Evolutionary conservation across 1,284 basidiomycete species (phyloP).

Genomic region (Schizophyllum amplum): DNA sequence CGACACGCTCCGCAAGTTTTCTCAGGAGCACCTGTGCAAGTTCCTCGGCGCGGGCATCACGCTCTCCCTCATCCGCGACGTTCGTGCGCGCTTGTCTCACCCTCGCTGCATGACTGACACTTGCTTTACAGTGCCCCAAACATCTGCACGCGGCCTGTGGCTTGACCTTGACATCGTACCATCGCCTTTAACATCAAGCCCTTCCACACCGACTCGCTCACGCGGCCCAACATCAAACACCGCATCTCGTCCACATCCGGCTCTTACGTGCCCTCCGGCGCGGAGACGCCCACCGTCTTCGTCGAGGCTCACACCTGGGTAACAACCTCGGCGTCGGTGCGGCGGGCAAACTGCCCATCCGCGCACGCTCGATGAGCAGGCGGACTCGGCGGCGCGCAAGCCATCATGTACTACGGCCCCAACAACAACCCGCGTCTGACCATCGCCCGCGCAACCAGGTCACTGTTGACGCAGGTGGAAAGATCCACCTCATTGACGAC

Average conservation of each 20-base stretch:
- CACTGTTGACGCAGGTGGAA: conserved; percentile 69
- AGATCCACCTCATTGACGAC: conserved; percentile 74
- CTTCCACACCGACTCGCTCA: conserved; percentile 68
- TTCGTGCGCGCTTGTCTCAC: conserved; percentile 10
- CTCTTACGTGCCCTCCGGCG: conserved; percentile 64
- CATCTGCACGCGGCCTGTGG: conserved; percentile 71
- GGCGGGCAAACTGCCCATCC: conserved; percentile 55
- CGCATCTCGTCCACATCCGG: conserved; percentile 69
- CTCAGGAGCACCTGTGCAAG: conserved; percentile 69
- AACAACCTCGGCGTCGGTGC: conserved; percentile 38
- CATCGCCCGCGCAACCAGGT: conserved; percentile 76
- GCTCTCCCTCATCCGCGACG: conserved; percentile 38
- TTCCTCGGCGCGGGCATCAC: conserved; percentile 60
- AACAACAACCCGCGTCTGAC: conserved; percentile 71
- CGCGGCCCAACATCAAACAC: conserved; percentile 69
- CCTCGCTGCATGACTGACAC: conserved; percentile 30
- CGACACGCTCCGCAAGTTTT: conserved; percentile 57
- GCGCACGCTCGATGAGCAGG: conserved; percentile 73
- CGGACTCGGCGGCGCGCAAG: conserved; percentile 78
- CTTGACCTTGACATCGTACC: conserved; percentile 66
- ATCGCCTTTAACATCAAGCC: conserved; percentile 79
- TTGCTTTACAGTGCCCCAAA: conserved; percentile 52
- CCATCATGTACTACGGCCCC: conserved; percentile 73
- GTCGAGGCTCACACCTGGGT: conserved; percentile 43
- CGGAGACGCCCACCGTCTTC: conserved; percentile 64